phyloP scores from a whole-genome alignment of 495 filamentous ascomycete species.

The Cladorrhinum samala region DNA sequence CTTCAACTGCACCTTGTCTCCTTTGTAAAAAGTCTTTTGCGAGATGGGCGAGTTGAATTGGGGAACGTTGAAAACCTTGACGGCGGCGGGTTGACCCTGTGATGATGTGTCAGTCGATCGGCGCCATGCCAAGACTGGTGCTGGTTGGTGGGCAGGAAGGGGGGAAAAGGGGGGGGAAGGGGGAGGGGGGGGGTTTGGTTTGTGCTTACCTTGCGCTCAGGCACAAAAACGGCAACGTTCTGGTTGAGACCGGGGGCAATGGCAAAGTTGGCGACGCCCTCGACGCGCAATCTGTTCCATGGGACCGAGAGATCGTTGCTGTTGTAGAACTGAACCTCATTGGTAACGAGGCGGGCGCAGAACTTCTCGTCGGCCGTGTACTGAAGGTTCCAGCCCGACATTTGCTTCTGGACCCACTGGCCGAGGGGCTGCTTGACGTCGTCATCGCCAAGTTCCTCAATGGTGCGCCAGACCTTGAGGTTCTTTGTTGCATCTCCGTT shows the following conservation, averaged over 20 bases:
- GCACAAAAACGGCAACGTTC: constrained; percentile 87
- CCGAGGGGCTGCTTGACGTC: constrained; percentile 69
- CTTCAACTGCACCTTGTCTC: constrained; percentile 95
- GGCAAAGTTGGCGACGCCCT: constrained; percentile 87
- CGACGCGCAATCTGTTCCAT: constrained; percentile 90
- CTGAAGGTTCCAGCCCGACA: constrained; percentile 95
- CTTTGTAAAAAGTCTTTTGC: constrained; percentile 98
- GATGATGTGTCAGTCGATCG: constrained; percentile 10
- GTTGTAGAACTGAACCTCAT: constrained; percentile 95
- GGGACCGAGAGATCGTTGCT: constrained; percentile 75
- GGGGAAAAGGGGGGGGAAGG: neutral
- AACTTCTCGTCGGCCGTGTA: constrained; percentile 88
- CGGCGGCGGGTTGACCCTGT: constrained; percentile 81
- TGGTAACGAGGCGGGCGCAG: constrained; percentile 90
- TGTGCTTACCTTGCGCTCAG: constrained; percentile 76
- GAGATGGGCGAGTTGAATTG: constrained; percentile 74
- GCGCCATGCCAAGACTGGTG: neutral
- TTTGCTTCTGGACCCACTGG: constrained; percentile 87
- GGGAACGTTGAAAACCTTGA: constrained; percentile 91
- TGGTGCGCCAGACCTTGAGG: constrained; percentile 86
- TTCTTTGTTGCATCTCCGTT: constrained; percentile 91
- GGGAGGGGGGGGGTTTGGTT: neutral
- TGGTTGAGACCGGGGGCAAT: constrained; percentile 81
- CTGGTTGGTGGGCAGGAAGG: neutral
- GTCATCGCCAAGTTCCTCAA: constrained; percentile 49